Evolutionary conservation across 805 yeast genomes (phyloP).

Genomic region (Candida sakaeoensis): DNA sequence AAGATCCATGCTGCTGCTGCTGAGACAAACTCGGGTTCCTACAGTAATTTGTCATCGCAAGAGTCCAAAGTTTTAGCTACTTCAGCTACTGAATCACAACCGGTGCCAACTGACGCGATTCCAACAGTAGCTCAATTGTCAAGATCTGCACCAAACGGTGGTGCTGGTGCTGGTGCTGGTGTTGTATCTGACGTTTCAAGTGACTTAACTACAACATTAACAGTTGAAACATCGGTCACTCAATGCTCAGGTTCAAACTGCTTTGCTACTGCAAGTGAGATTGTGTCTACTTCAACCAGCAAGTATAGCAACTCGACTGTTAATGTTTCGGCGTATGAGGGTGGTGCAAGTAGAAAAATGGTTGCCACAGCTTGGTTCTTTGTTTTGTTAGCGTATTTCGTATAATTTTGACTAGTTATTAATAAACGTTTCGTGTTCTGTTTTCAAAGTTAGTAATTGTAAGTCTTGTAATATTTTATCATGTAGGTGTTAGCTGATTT

Average conservation of each 20-base stretch:
- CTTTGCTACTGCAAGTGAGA: conserved; percentile 3
- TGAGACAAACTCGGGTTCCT: too few species aligned
- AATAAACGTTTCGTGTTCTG: not conserved
- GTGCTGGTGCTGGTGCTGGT: too few species aligned
- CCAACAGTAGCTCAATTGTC: too few species aligned
- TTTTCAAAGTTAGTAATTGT: conserved; percentile 1
- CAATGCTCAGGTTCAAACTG: not conserved
- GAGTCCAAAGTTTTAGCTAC: not conserved
- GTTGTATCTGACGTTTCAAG: too few species aligned
- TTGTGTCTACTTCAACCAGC: not conserved
- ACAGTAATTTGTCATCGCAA: not conserved
- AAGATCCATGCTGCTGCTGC: too few species aligned
- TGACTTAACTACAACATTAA: conserved; percentile 2
- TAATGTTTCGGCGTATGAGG: conserved; percentile 4
- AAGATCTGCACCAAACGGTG: too few species aligned
- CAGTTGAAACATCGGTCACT: conserved; percentile 3
- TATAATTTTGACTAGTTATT: not conserved
- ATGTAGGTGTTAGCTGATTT: conserved; percentile 46
- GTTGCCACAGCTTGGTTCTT: conserved; percentile 26
- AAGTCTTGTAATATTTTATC: conserved; percentile 17
- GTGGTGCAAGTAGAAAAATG: not conserved
- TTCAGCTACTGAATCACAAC: not conserved
- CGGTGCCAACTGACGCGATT: too few species aligned
- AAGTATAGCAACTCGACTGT: not conserved
- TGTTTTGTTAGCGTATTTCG: conserved; percentile 31